Evolutionary conservation across 2,329 filamentous ascomycete genomes (phyloP).

Genomic region (Fusarium buxicola): DNA sequence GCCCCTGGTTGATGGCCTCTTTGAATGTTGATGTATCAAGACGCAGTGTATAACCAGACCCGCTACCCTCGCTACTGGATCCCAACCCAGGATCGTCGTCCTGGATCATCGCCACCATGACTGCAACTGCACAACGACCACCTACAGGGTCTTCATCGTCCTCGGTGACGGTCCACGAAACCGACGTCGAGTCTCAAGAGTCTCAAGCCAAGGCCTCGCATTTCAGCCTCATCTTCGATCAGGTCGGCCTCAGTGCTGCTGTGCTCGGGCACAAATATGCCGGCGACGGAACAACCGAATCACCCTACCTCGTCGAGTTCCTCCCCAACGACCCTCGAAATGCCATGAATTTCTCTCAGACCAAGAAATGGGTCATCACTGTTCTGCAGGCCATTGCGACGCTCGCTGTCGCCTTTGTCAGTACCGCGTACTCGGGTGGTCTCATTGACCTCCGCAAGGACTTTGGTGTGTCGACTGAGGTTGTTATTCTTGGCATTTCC

Average conservation of each 20-base stretch:
- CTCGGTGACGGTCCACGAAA: constrained; percentile 38
- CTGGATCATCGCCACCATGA: constrained; percentile 10
- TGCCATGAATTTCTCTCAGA: constrained; percentile 67
- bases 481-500: constrained; percentile 72
- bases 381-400: constrained; percentile 73
- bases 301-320: constrained; percentile 77
- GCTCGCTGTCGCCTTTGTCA: constrained; percentile 76
- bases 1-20: neutral
- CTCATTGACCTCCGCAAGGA: constrained; percentile 63
- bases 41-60: neutral
- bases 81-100: neutral
- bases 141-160: constrained; percentile 35
- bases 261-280: constrained; percentile 67
- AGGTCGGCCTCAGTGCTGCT: constrained; percentile 66
- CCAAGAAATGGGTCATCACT: constrained; percentile 75
- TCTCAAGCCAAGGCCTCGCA: constrained; percentile 54
- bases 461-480: constrained; percentile 63
- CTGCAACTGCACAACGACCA: constrained; percentile 34
- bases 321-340: constrained; percentile 75
- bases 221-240: constrained; percentile 67
- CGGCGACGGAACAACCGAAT: constrained; percentile 72
- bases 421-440: constrained; percentile 74
- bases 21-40: neutral
- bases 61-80: neutral
- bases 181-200: constrained; percentile 58